A percentile compares a stretch with the other conserved stretches of the same genome.
Evolutionary conservation across 2,329 filamentous ascomycete genomes (phyloP).

Genomic region (Ceratocystis huliohia): DNA sequence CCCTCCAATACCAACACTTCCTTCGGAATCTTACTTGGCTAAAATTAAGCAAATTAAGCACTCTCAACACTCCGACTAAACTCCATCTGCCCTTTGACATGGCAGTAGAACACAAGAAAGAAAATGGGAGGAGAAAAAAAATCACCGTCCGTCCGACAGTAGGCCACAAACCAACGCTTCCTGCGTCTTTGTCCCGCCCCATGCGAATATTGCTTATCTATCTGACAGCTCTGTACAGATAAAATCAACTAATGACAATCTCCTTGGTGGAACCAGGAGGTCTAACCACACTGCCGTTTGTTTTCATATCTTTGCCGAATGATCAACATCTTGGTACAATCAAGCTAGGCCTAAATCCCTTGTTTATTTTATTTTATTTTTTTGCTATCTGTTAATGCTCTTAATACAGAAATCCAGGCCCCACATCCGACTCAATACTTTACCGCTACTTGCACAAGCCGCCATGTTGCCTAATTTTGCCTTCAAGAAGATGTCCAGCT

Average conservation of each 20-base stretch:
- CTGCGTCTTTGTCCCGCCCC: neutral
- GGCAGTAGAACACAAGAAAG: too few relatives aligned
- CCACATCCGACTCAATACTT: conserved; percentile 2
- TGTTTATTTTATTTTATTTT: neutral
- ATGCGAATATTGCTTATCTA: conserved; percentile 17
- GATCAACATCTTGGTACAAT: conserved; percentile 1
- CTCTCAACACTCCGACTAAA: too few relatives aligned
- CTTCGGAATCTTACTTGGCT: neutral
- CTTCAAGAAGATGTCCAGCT: neutral
- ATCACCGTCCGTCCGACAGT: neutral
- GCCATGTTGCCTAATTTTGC: neutral
- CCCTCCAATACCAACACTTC: neutral
- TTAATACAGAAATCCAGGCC: neutral
- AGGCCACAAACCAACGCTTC: neutral
- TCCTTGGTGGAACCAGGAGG: conserved; percentile 13
- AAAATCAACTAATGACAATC: conserved; percentile 20
- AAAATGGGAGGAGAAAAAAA: too few relatives aligned
- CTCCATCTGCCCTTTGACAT: too few relatives aligned
- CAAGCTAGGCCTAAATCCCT: neutral
- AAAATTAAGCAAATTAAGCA: too few relatives aligned
- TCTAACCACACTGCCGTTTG: conserved; percentile 11
- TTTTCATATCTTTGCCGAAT: conserved; percentile 14
- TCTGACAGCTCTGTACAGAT: conserved; percentile 13
- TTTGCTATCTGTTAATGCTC: too few relatives aligned
- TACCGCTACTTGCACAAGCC: conserved; percentile 3